Evolutionary conservation across 2,329 filamentous ascomycete species (phyloP).

Genomic region (Ascochyta fabae): DNA sequence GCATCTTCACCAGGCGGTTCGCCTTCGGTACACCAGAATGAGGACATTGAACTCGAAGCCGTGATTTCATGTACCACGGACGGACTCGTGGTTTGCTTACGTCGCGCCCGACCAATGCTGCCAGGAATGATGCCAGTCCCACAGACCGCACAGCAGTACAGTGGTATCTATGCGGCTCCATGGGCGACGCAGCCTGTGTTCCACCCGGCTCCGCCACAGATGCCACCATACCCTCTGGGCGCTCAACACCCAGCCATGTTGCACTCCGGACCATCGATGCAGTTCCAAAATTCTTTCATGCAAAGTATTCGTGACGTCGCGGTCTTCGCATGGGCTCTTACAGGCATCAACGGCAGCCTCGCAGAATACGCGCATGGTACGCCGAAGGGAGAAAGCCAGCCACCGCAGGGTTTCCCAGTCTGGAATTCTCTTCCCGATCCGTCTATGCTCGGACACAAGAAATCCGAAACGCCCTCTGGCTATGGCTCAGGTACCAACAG

Average conservation of each 20-base stretch:
- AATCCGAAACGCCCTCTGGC: slow-evolving; percentile 42
- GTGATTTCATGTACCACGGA: slow-evolving; percentile 93
- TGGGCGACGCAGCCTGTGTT: slow-evolving; percentile 74
- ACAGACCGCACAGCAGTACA: slow-evolving; percentile 35
- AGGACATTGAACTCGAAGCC: slow-evolving; percentile 76
- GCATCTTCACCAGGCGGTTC: slow-evolving; percentile 36
- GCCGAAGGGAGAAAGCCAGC: slow-evolving; percentile 68
- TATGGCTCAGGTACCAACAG: slow-evolving; percentile 44
- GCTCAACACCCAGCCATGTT: slow-evolving; percentile 49
- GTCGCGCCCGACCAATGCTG: slow-evolving; percentile 74
- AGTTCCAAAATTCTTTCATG: slow-evolving; percentile 68
- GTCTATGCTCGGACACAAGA: slow-evolving; percentile 23
- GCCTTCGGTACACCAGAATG: slow-evolving; percentile 35
- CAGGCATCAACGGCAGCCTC: slow-evolving; percentile 79
- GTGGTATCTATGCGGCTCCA: slow-evolving; percentile 77
- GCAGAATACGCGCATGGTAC: slow-evolving; percentile 68
- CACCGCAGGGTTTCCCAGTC: slow-evolving; percentile 65
- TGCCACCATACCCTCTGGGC: slow-evolving; percentile 44
- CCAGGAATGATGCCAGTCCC: slow-evolving; percentile 50
- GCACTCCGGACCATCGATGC: slow-evolving; percentile 56
- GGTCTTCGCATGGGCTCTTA: slow-evolving; percentile 85
- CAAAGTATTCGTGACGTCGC: slow-evolving; percentile 81
- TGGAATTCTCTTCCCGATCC: slow-evolving; percentile 55
- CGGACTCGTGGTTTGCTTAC: slow-evolving; percentile 80
- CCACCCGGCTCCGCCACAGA: slow-evolving; percentile 49